Conservation (phyloP, 2,329 filamentous ascomycete species). For the Claviceps sp. region DNA sequence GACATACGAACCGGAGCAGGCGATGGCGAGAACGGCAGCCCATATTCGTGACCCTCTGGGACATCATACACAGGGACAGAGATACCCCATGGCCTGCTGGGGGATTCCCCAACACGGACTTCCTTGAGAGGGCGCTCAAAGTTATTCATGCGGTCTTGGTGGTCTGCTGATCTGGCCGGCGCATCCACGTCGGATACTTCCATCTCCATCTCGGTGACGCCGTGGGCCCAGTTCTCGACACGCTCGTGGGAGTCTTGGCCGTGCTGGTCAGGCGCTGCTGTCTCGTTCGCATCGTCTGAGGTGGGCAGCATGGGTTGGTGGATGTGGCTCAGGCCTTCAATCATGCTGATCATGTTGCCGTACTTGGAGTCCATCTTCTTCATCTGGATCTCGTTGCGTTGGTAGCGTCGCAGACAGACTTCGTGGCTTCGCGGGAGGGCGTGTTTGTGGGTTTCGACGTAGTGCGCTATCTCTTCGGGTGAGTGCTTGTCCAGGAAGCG, state of each 20-base stretch:
- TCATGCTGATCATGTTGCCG: conserved; percentile 85
- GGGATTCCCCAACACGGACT: conserved; percentile 84
- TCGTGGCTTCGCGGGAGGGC: conserved; percentile 88
- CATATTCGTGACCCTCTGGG: conserved; percentile 18
- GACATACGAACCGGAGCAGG: conserved; percentile 43
- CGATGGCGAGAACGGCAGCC: conserved; percentile 39
- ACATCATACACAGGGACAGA: conserved; percentile 52
- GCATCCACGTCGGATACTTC: conserved; percentile 23
- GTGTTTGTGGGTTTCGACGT: conserved; percentile 91
- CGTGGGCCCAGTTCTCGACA: conserved; percentile 77
- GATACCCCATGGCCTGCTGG: conserved; percentile 87
- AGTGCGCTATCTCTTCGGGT: conserved; percentile 82
- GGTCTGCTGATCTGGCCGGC: conserved; percentile 22
- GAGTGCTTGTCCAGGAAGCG: conserved; percentile 86
- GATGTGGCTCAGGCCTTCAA: conserved; percentile 73
- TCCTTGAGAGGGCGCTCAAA: conserved; percentile 82
- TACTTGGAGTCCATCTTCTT: conserved; percentile 89
- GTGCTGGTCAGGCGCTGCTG: conserved; percentile 31
- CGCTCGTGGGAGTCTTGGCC: conserved; percentile 50
- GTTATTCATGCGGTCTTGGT: conserved; percentile 49
- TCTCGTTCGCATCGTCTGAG: conserved; percentile 29
- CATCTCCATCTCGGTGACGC: conserved; percentile 47
- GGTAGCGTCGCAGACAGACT: conserved; percentile 79
- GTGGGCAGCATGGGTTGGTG: conserved; percentile 76
- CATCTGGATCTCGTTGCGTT: conserved; percentile 74